Conservation (phyloP, 176 grass and related monocot species). For the Oryza coarctata region DNA sequence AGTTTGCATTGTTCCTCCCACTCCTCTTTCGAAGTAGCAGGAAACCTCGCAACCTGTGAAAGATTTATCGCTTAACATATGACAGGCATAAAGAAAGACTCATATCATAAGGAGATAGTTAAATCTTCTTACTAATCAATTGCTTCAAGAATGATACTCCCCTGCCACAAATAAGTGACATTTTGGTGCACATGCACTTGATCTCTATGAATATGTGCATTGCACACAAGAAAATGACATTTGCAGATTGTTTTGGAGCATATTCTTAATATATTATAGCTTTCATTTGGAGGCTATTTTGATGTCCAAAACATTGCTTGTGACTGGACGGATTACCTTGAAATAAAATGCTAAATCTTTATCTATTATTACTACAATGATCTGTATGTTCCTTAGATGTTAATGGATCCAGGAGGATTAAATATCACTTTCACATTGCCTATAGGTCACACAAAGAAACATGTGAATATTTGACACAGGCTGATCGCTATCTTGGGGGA, state of each 20-base stretch:
- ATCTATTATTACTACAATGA: not conserved
- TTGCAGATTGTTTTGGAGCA: not conserved
- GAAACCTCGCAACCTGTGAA: constrained; percentile 69
- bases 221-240: not conserved
- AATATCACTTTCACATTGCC: not conserved
- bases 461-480: not conserved
- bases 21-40: constrained; percentile 82
- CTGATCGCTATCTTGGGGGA: not conserved
- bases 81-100: not conserved
- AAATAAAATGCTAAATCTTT: not conserved
- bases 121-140: constrained; percentile 1
- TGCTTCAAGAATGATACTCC: not conserved
- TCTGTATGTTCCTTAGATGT: not conserved
- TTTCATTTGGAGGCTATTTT: not conserved
- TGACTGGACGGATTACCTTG: not conserved
- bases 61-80: constrained; percentile 28
- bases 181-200: not conserved
- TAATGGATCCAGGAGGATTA: not conserved
- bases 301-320: not conserved
- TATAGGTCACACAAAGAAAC: not conserved
- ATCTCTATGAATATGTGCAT: not conserved
- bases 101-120: not conserved
- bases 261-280: not conserved
- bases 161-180: not conserved
- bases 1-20: constrained; percentile 94